Base-by-base conservation (phyloP, 2,329 filamentous ascomycete genomes). In the Hypoxylon sp. region DNA sequence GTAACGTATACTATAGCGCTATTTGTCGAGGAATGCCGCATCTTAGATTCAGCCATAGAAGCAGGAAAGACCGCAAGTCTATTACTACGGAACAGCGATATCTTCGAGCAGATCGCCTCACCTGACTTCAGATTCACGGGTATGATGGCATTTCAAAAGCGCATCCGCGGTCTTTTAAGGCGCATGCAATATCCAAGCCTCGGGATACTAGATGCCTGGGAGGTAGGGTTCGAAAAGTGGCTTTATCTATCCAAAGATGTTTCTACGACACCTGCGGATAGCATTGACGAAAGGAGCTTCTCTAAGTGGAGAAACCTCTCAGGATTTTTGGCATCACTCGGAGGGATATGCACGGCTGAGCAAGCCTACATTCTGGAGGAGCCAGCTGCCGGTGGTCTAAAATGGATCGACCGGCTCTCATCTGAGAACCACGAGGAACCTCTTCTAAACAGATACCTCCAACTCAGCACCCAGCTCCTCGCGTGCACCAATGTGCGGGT, bases 201-300 rank as follows among this genome's bases (percentile, higher is more conserved):
- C n/a, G 84, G 84, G n/a, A 87, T 89, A 42, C 70, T 89, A 19
- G 78, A 80, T 47, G 84, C 86, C 2, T 89, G 86, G 86, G 83
- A 87, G 60, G 74, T 75, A 12, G 82, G 83, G 1, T 88, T 88
- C 59, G 79, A 86, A 20, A 78, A 78, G 48, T 89, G 86, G 86
- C 74, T 85, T 13, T 75, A 80, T 52, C 71, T 88, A 5, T 86
- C 83, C 6, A 84, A 83, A 59, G 81, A 87, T 42, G 78, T 88
- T 7, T 82, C 82, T 11, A 77, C 75, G n/a, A 73, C 76, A 1
- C 66, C 76, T 2, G 61, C 73, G 3, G 80, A 86, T 15, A 68
- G 68, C 5, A 69, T 84, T 12, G 78, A 84, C 25, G 84, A 87
- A 56, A 78, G 71, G 51, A 73, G 75, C 2, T 69, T 87, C 9